These are phyloP conservation scores for Ophiostoma sp. DNA, from an alignment of 2,329 filamentous ascomycete genomes.

Conservation along the genomic window DNA sequence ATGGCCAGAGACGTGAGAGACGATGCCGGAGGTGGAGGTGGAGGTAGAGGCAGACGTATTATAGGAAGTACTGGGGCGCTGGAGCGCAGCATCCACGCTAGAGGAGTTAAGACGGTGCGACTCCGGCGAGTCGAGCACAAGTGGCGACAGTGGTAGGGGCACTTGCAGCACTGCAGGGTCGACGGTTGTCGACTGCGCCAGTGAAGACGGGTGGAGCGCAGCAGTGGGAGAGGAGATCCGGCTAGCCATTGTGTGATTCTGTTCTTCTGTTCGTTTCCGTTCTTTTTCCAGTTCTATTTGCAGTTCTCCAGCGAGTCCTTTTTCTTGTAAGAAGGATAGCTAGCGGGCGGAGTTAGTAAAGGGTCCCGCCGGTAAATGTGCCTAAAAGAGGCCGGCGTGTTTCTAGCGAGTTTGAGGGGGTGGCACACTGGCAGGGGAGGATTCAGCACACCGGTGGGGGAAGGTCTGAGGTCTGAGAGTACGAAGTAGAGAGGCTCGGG, in stretches of 20 bases:
- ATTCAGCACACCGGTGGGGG: conserved; percentile 12
- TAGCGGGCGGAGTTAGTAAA: not conserved
- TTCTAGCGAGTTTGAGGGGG: conserved; percentile 15
- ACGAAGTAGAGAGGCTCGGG: not conserved
- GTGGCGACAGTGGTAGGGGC: conserved; percentile 23
- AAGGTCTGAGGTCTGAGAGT: conserved; percentile 6
- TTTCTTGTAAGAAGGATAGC: too few species aligned
- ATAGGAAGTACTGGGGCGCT: not conserved
- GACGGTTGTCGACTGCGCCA: conserved; percentile 33
- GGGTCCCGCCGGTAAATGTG: not conserved
- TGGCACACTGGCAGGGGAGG: conserved; percentile 2
- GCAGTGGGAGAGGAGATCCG: conserved; percentile 30
- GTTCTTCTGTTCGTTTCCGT: not conserved
- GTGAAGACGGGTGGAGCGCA: not conserved
- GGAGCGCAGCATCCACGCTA: not conserved
- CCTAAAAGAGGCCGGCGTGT: conserved; percentile 4
- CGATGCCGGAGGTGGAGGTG: not conserved
- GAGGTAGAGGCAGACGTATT: not conserved
- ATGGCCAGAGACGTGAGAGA: not conserved
- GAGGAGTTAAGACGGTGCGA: conserved; percentile 6
- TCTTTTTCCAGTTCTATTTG: too few species aligned
- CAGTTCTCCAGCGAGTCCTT: too few species aligned
- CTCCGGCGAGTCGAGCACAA: conserved; percentile 2
- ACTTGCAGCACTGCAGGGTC: conserved; percentile 41
- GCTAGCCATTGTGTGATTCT: conserved; percentile 1